Base-by-base conservation (phyloP, 2,329 filamentous ascomycete species). In the Sporothrix sp. region DNA sequence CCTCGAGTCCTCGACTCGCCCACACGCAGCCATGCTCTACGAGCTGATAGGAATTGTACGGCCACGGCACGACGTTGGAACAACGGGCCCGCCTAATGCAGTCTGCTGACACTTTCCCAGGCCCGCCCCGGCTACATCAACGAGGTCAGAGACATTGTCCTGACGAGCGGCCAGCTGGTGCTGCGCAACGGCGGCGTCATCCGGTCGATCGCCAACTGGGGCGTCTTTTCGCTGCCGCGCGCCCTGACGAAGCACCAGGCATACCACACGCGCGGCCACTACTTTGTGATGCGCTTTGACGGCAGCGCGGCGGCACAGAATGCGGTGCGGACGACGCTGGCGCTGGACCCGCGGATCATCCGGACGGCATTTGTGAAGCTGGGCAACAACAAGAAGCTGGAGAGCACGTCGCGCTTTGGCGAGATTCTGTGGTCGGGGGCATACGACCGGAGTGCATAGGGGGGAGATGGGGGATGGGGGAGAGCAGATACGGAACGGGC, bases 281-380 rank as follows among this genome's bases (percentile, higher is more conserved):
- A 98, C 76, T 98, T 98, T 68, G 85, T 95, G 63, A 87, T 98
- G 85, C 87, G 93, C 60, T 98, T 95, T 74, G 93, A 98, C 67
- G 72, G 84, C 51, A 85, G 82, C 53, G 71, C 82, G 7, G 67
- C 73, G 46, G 83, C 86, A 7, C 91, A 97, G 68, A 72, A 85
- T 58, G 74, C 81, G 38, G 78, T 98, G 36, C 78, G 84, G 55
- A 76, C 76, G 54, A 91, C 86, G 16, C 75, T 98, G 58, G 78
- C 80, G 46, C 74, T 95, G 58, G 93, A 98, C 70, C 91, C 93
- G 36, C 76, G 93, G 52, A 86, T 97, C 80, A 85, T 98, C 56
- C 81, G 89, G 53, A 84, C 90, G 61, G 83, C 82, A 23, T 82
- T 91, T 54, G 89, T 97, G 52, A 94, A 90, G 74, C 74, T 97